Evolutionary conservation across 2,329 filamentous ascomycete genomes (phyloP), one percentile per base, ranked within the genome.

Genomic region (Phyllosticta citrichinensis): DNA sequence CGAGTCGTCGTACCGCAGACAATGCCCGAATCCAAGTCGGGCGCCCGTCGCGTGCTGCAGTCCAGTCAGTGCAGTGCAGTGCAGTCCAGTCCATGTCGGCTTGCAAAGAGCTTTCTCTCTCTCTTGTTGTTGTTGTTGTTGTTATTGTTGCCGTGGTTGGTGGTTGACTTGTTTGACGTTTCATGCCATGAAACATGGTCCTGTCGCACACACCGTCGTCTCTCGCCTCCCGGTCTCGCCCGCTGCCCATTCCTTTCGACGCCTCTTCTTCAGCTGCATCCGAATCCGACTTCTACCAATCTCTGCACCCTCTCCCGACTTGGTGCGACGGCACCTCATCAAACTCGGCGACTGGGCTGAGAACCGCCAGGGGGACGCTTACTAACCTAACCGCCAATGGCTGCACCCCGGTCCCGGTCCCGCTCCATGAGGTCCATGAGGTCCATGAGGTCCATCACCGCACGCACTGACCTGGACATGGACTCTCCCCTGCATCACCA

Each of bases 401-500:
- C 57, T 55, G 27, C 20, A 47, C 5, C 52, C 52, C 25, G 58
- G 58, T 53, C 24, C 58, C 54, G 53, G 53, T 57, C 59, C 59
- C 59, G 52, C 47, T 57, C 54, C 54, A 22, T 22, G 22, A 22
- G 22, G 22, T 54, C 47, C 54, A 47, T 54, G n/a, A n/a, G n/a
- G n/a, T 57, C 54, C 54, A 22, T 22, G 22, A 22, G 22, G 22
- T 54, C 47, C 54, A 47, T 54, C 52, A 40, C 25, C 56, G 56
- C 53, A 52, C 56, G 56, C 53, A 52, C 53, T 54, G 52, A 54
- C 57, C 22, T 22, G 22, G 22, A 22, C 22, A 22, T 22, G 22
- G 40, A 53, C 35, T 54, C 59, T 40, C 58, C 58, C 58, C 54
- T 53, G 33, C 52, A 52, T 60, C 52, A 33, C 35, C 58, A 55